Percentiles rank a stretch among this genome's conserved stretches.
Conservation (phyloP, 345 rosid genomes). For the Lumnitzera littorea region DNA sequence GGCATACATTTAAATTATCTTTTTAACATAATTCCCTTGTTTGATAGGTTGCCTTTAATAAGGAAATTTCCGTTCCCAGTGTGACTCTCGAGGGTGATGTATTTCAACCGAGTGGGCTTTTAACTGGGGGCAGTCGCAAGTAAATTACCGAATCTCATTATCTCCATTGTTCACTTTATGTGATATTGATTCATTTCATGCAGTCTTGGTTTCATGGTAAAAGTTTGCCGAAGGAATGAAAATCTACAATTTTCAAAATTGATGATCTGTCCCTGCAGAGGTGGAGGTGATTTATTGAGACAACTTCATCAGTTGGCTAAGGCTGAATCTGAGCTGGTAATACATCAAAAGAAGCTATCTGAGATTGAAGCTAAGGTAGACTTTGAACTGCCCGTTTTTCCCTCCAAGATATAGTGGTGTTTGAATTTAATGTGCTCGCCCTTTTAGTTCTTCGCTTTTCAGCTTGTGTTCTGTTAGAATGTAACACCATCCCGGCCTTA, state of each 20-base stretch:
- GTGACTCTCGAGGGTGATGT: conserved; percentile 96
- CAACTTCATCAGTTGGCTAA: conserved; percentile 79
- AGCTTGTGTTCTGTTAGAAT: too few relatives aligned
- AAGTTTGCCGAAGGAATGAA: background rate
- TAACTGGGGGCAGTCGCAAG: conserved; percentile 98
- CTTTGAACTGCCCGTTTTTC: background rate
- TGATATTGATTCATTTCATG: background rate
- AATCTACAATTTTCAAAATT: background rate
- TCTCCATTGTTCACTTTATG: background rate
- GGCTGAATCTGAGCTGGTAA: conserved; percentile 61
- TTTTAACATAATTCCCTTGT: conserved; percentile 2
- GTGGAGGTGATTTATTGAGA: conserved; percentile 74
- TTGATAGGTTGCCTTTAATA: conserved; percentile 75
- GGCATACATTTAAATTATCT: background rate
- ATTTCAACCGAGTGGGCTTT: conserved; percentile 93
- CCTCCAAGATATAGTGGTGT: too few relatives aligned
- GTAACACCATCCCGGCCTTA: too few relatives aligned
- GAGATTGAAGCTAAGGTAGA: conserved; percentile 78
- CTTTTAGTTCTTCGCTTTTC: background rate
- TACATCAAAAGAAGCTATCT: conserved; percentile 59
- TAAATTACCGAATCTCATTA: conserved; percentile 14
- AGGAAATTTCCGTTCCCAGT: conserved; percentile 60
- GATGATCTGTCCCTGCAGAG: conserved; percentile 34
- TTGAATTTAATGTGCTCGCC: background rate
- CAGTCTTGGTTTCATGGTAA: too few relatives aligned